Conservation (phyloP, 805 yeast species). For the Kuraishia capsulata region DNA sequence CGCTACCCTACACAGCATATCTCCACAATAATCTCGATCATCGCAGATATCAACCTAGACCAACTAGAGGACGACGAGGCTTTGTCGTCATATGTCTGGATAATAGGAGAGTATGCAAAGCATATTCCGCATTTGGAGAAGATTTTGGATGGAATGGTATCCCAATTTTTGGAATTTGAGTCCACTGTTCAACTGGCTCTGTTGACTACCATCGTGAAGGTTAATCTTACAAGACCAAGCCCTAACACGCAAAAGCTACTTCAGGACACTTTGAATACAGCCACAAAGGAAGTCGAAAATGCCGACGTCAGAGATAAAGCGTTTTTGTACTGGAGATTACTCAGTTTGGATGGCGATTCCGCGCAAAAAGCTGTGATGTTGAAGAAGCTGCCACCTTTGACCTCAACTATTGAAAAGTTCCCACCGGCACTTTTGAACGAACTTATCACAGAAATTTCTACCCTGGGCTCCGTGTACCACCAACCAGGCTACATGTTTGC, state of each 20-base stretch:
- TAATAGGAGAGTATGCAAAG: conserved; percentile 61
- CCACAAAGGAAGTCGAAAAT: conserved; percentile 59
- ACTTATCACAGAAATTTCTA: conserved; percentile 67
- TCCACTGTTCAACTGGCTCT: conserved; percentile 50
- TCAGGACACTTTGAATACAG: conserved; percentile 50
- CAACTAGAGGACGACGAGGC: conserved; percentile 41
- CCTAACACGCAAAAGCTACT: conserved; percentile 29
- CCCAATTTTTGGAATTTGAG: conserved; percentile 49
- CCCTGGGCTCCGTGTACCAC: conserved; percentile 83
- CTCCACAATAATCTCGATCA: conserved; percentile 45
- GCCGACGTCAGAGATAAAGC: conserved; percentile 79
- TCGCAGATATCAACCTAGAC: conserved; percentile 34
- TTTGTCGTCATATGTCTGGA: conserved; percentile 55
- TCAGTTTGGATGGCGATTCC: conserved; percentile 35
- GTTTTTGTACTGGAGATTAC: conserved; percentile 69
- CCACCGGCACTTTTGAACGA: conserved; percentile 60
- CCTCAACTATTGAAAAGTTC: conserved; percentile 62
- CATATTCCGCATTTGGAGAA: conserved; percentile 45
- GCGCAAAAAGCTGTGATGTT: conserved; percentile 46
- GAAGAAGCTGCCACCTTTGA: conserved; percentile 60
- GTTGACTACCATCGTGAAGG: conserved; percentile 54
- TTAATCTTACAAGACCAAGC: conserved; percentile 27
- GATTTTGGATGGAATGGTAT: conserved; percentile 36
- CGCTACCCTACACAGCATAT: conserved; percentile 48
- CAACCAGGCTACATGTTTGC: conserved; percentile 62